Conservation (phyloP, 192 early-diverging fungal genomes). For the Linnemannia schmuckeri region DNA sequence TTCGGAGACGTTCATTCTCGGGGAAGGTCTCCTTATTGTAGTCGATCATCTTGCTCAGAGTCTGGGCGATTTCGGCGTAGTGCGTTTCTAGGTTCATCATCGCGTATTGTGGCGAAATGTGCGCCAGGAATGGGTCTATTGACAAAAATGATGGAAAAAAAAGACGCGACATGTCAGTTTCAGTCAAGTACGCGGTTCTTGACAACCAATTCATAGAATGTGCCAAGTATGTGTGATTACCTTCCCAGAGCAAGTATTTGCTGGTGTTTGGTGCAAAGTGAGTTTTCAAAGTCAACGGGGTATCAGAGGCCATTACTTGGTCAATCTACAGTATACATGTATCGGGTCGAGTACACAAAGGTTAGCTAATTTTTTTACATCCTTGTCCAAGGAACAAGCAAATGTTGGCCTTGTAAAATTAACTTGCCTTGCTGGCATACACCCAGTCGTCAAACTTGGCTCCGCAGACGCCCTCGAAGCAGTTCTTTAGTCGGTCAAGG, state of each 20-base stretch:
- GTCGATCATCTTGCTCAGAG: slow-evolving; percentile 65
- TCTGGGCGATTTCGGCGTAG: slow-evolving; percentile 68
- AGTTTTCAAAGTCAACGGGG: slow-evolving; percentile 60
- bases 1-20: slow-evolving; percentile 74
- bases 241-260: slow-evolving; percentile 92
- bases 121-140: slow-evolving; percentile 77
- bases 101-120: slow-evolving; percentile 85
- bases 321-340: slow-evolving; percentile 54
- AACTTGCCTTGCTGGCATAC: slow-evolving; percentile 67
- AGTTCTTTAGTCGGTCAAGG: slow-evolving; percentile 63
- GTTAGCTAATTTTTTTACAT: background rate
- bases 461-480: slow-evolving; percentile 85
- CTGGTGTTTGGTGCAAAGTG: slow-evolving; percentile 79
- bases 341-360: background rate
- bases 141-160: background rate
- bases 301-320: slow-evolving; percentile 63
- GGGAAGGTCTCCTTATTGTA: slow-evolving; percentile 65
- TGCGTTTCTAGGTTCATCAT: slow-evolving; percentile 76
- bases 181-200: background rate
- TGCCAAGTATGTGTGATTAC: slow-evolving; percentile 35
- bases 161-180: background rate
- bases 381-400: background rate
- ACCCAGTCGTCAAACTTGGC: slow-evolving; percentile 85
- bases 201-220: background rate
- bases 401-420: background rate